Evolutionary conservation across 441 rosid genomes (phyloP), one percentile per base, ranked within the genome.

Genomic region (Euphorbia neoarborescens): DNA sequence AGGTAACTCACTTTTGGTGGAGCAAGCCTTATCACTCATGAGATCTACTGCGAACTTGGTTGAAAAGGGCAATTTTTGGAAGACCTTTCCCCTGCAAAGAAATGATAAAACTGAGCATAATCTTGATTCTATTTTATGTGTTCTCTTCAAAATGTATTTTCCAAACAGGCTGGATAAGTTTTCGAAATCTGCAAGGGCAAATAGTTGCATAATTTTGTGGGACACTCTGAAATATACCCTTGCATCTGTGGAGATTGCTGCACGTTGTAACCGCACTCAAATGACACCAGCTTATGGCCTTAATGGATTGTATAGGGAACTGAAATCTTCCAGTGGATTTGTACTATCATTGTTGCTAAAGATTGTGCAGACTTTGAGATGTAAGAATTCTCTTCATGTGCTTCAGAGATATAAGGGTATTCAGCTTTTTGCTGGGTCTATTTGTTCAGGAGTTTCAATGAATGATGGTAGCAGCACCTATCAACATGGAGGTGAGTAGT

Each of bases 181-280:
- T 71, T 77, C 70, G 27, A 83, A 76, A 79, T 80, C 83, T 71
- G 65, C 78, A 2, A 81, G 88, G 82, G 68, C 80, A 64, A 83
- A 84, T 73, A 85, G 79, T 68, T 83, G 89, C 60, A 75, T 88
- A 77, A 75, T 91, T 62, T 83, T 96, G 89, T 96, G 99, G 99
- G 96, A 96, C 81, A 86, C 90, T 46, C 96, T 96, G 25, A 89
- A 84, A 78, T 93, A 89, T 81, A 86, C 99, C 65, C 88, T 96
- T 51, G 81, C 83, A 61, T 90, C 97, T 34, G 86, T 89, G 76
- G 99, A 96, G 84, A 81, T 90, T 79, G 86, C 91, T 69, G 79
- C 88, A 64, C 97, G 97, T 37, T 73, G 87, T 71, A 84, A 84
- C 71, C 87, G 81, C 78, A 75, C 81, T 38, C 78, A 82, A 57